Conservation (phyloP, 768 basidiomycete species). For the Lentinula lateritia region DNA sequence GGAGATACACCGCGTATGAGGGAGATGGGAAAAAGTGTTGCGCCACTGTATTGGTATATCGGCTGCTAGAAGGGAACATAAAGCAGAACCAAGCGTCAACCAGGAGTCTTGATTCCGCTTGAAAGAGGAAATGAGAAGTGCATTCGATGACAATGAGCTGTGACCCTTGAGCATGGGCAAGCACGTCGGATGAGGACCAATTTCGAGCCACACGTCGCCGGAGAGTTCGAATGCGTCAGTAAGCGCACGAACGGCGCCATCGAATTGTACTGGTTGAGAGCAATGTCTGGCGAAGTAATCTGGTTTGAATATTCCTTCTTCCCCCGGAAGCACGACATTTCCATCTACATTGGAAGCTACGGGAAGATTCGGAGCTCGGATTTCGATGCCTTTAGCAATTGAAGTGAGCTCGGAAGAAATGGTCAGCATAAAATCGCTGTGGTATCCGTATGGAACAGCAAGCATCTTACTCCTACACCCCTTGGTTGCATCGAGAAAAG, state of each 20-base stretch:
- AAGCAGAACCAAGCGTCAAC: conserved; percentile 36
- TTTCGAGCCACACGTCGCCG: conserved; percentile 54
- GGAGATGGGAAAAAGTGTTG: conserved; percentile 41
- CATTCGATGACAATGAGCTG: conserved; percentile 22
- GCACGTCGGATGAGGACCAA: conserved; percentile 56
- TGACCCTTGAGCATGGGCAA: conserved; percentile 52
- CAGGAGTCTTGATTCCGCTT: conserved; percentile 38
- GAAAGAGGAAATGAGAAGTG: conserved; percentile 44
- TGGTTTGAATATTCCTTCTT: conserved; percentile 37
- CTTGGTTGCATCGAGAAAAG: conserved; percentile 28
- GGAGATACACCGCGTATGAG: conserved; percentile 35
- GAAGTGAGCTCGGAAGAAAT: conserved; percentile 42
- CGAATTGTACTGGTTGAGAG: conserved; percentile 50
- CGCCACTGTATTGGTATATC: conserved; percentile 46
- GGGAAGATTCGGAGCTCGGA: conserved; percentile 48
- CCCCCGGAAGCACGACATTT: conserved; percentile 45
- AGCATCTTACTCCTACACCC: conserved; percentile 39
- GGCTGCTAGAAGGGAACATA: conserved; percentile 45
- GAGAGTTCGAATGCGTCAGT: conserved; percentile 19
- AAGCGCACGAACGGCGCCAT: conserved; percentile 41
- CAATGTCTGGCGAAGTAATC: conserved; percentile 60
- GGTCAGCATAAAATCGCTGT: conserved; percentile 60
- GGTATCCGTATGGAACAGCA: conserved; percentile 57
- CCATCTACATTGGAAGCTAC: conserved; percentile 62
- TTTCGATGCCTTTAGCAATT: conserved; percentile 28